A percentile compares a stretch with the other conserved stretches of the same genome.
Evolutionary conservation across 345 rosid species (phyloP).

Genomic region (Barbarea vulgaris): DNA sequence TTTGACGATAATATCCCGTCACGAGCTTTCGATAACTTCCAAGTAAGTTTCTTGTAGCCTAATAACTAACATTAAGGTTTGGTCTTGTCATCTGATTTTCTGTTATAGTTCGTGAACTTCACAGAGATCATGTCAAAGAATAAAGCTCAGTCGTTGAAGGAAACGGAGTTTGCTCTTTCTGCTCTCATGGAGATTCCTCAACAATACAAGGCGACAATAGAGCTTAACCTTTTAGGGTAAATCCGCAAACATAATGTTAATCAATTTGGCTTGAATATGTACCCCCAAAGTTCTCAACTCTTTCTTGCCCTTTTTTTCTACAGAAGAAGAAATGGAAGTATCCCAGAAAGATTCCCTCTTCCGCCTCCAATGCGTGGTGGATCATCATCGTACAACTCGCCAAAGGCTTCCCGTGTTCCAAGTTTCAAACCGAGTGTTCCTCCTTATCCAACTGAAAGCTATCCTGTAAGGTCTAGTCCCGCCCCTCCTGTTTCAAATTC

Average conservation of each 20-base stretch:
- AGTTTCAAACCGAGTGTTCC: conserved; percentile 67
- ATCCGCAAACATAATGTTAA: conserved; percentile 65
- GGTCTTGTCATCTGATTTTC: conserved; percentile 23
- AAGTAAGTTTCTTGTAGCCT: conserved; percentile 49
- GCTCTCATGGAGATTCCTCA: conserved; percentile 97
- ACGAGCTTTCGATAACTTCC: conserved; percentile 95
- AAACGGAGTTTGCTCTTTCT: conserved; percentile 87
- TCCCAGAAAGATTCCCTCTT: conserved; percentile 64
- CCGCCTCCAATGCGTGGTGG: conserved; percentile 68
- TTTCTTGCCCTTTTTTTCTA: not conserved
- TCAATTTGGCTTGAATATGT: conserved; percentile 21
- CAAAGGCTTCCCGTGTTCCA: conserved; percentile 44
- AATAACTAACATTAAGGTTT: not conserved
- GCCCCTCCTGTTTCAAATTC: conserved; percentile 57
- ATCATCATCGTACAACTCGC: conserved; percentile 43
- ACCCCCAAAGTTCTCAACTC: conserved; percentile 1
- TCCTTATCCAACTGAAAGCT: conserved; percentile 49
- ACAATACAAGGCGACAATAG: conserved; percentile 92
- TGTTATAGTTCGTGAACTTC: conserved; percentile 84
- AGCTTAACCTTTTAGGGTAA: conserved; percentile 85
- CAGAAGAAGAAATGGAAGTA: conserved; percentile 61
- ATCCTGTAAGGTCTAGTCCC: conserved; percentile 46
- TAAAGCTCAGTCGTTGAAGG: conserved; percentile 57
- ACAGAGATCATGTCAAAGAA: conserved; percentile 90
- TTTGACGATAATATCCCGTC: conserved; percentile 97